phyloP scores from a whole-genome alignment of 805 yeast genomes.

The Candida sakaeoensis region DNA sequence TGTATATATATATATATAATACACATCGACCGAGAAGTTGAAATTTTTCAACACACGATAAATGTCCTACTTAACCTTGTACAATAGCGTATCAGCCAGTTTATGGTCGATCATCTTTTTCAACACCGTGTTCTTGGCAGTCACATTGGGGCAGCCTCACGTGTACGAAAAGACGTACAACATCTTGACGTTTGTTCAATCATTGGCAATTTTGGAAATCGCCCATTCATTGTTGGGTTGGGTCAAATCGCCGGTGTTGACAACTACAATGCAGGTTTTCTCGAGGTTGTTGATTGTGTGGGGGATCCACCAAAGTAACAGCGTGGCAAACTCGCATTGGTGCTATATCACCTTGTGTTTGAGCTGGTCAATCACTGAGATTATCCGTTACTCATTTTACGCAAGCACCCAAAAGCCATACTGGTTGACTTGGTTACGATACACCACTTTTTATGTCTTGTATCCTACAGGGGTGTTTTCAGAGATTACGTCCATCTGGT shows the following conservation, averaged over 20 bases:
- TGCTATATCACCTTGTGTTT: constrained; percentile 63
- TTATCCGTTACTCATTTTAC: constrained; percentile 84
- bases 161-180: constrained; percentile 58
- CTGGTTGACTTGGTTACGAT: constrained; percentile 67
- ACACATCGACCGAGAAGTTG: too few relatives aligned
- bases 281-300: constrained; percentile 79
- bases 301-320: constrained; percentile 72
- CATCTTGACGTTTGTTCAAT: constrained; percentile 65
- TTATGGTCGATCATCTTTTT: constrained; percentile 40
- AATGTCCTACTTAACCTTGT: constrained; percentile 3
- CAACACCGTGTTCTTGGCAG: constrained; percentile 34
- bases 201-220: constrained; percentile 76
- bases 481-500: constrained; percentile 67
- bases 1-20: too few relatives aligned
- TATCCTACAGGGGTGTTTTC: constrained; percentile 93
- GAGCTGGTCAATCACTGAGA: constrained; percentile 95
- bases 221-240: constrained; percentile 73
- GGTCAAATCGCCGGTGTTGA: constrained; percentile 80
- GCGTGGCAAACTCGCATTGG: constrained; percentile 59
- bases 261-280: constrained; percentile 83
- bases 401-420: constrained; percentile 62
- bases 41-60: too few relatives aligned
- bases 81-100: constrained; percentile 38
- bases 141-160: constrained; percentile 56
- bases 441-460: constrained; percentile 74